These are phyloP conservation scores for Hymenotorrendiella dingleyae DNA, from an alignment of 2,329 filamentous ascomycete genomes.

Conservation along the genomic window DNA sequence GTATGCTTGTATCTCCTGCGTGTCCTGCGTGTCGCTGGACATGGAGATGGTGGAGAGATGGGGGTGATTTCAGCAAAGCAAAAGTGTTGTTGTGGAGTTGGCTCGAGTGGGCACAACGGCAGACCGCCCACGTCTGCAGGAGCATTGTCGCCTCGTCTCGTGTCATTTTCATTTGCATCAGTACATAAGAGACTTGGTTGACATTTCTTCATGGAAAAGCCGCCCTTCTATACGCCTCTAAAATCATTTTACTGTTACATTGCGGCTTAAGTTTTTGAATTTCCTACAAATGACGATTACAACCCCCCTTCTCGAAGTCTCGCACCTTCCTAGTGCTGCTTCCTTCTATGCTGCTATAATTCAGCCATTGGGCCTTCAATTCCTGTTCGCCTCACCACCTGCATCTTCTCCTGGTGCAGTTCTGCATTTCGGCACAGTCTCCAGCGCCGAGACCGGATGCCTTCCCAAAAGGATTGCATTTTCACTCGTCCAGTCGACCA, in stretches of 20 bases:
- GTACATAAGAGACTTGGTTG: constrained; percentile 6
- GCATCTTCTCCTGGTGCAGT: constrained; percentile 13
- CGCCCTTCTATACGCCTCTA: background rate
- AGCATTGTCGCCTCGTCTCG: constrained; percentile 8
- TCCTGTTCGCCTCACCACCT: constrained; percentile 40
- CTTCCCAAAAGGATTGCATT: constrained; percentile 29
- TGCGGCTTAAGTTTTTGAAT: background rate
- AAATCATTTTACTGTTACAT: constrained; percentile 1
- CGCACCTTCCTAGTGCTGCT: constrained; percentile 69
- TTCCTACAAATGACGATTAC: background rate
- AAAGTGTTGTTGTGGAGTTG: constrained; percentile 1
- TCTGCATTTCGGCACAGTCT: constrained; percentile 38
- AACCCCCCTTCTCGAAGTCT: constrained; percentile 54
- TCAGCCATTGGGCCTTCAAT: constrained; percentile 72
- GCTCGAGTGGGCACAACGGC: background rate
- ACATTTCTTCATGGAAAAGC: no score
- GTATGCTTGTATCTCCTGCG: no score
- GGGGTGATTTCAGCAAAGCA: background rate
- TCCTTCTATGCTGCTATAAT: constrained; percentile 79
- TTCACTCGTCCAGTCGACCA: constrained; percentile 39
- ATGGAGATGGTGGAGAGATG: constrained; percentile 3
- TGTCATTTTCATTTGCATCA: constrained; percentile 4
- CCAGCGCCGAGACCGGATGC: constrained; percentile 10
- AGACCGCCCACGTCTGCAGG: background rate
- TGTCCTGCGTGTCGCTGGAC: constrained; percentile 1